Conservation (phyloP, 2,329 filamentous ascomycete genomes). For the Periconia macrospinosa region DNA sequence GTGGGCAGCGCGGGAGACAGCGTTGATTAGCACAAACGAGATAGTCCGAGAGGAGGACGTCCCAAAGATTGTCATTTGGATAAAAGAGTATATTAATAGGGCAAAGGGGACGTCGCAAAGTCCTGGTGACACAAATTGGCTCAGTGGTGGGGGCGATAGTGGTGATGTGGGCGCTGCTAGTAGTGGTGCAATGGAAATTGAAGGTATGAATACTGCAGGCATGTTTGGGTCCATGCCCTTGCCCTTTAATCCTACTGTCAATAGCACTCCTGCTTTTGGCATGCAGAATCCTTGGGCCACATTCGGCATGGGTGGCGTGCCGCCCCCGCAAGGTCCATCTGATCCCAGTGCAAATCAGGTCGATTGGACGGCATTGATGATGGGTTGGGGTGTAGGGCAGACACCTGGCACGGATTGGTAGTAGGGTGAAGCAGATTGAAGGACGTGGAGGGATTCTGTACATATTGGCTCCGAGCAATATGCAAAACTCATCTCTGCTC, state of each 20-base stretch:
- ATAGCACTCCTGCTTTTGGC: too few species aligned
- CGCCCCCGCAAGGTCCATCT: background rate
- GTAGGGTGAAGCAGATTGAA: too few species aligned
- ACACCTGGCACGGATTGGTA: background rate
- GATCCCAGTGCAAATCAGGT: background rate
- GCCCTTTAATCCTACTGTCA: too few species aligned
- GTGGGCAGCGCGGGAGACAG: constrained; percentile 57
- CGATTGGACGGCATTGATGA: background rate
- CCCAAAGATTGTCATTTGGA: background rate
- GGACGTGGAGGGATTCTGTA: too few species aligned
- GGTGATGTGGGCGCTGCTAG: background rate
- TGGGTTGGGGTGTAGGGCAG: background rate
- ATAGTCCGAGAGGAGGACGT: constrained; percentile 27
- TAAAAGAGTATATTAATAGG: constrained; percentile 18
- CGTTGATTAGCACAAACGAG: constrained; percentile 10
- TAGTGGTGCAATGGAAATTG: background rate
- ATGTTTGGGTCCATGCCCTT: too few species aligned
- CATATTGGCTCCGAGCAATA: too few species aligned
- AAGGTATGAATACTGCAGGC: background rate
- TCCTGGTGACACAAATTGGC: background rate
- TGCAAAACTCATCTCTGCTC: too few species aligned
- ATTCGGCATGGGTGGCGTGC: background rate
- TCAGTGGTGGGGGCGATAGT: background rate
- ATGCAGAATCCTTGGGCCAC: background rate
- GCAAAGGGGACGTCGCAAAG: background rate